Conservation (phyloP, 2,329 filamentous ascomycete species). For the Arthrobotrys sinensis region DNA sequence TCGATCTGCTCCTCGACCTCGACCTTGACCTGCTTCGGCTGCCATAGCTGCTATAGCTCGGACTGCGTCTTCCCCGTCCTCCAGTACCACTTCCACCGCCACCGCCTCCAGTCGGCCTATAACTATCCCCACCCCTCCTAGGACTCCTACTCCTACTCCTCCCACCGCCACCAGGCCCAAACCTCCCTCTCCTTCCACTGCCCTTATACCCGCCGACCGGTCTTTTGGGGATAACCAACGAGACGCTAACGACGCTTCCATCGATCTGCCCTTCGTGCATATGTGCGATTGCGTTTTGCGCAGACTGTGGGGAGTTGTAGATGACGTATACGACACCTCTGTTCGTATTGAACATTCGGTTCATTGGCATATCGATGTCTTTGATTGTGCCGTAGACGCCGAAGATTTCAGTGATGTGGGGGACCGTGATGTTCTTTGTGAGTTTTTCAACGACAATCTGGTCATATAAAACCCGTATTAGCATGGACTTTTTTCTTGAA, state of each 20-base stretch:
- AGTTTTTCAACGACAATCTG: conserved; percentile 96
- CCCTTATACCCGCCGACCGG: conserved; percentile 68
- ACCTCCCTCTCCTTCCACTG: conserved; percentile 64
- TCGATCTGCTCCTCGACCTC: conserved; percentile 66
- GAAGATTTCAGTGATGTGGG: conserved; percentile 92
- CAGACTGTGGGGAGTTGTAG: conserved; percentile 81
- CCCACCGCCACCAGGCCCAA: conserved; percentile 66
- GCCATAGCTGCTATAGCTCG: conserved; percentile 73
- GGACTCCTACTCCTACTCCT: conserved; percentile 62
- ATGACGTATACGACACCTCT: conserved; percentile 94
- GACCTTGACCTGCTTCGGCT: conserved; percentile 66
- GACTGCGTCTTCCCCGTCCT: conserved; percentile 74
- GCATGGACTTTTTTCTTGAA: background rate
- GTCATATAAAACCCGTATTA: conserved; percentile 1
- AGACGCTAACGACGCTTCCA: conserved; percentile 85
- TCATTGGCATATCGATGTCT: conserved; percentile 91
- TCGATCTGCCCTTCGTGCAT: conserved; percentile 99
- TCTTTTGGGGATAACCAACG: conserved; percentile 86
- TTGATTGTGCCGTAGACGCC: conserved; percentile 87
- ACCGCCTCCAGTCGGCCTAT: conserved; percentile 66
- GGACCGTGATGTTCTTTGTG: conserved; percentile 93
- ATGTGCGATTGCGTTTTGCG: conserved; percentile 89
- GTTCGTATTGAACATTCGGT: conserved; percentile 86
- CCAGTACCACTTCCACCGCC: conserved; percentile 58
- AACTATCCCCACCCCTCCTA: conserved; percentile 66